Conservation (phyloP, 2,329 filamentous ascomycete species). For the Aureobasidium lini region DNA sequence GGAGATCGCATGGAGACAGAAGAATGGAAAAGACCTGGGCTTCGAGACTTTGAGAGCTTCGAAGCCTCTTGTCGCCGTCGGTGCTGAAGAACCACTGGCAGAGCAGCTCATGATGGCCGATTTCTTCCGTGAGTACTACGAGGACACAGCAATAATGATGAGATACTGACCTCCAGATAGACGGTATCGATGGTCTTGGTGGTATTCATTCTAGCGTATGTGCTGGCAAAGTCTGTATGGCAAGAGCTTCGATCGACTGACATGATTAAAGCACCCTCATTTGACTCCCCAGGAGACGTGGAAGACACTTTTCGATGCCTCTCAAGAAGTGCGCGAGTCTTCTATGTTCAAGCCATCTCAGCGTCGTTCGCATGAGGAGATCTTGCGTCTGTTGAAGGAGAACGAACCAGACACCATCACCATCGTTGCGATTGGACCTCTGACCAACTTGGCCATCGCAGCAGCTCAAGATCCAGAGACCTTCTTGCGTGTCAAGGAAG, state of each 20-base stretch:
- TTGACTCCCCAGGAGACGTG: slow-evolving; percentile 41
- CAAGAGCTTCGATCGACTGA: not conserved
- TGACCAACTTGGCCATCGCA: slow-evolving; percentile 89
- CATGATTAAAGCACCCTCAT: slow-evolving; percentile 37
- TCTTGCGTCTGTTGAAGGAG: slow-evolving; percentile 74
- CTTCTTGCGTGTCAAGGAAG: slow-evolving; percentile 80
- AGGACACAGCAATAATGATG: not conserved
- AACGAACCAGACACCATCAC: slow-evolving; percentile 78
- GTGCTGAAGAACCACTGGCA: slow-evolving; percentile 76
- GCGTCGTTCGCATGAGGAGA: slow-evolving; percentile 70
- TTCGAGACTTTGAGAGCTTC: slow-evolving; percentile 64
- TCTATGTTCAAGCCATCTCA: slow-evolving; percentile 67
- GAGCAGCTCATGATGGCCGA: slow-evolving; percentile 63
- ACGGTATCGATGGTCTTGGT: slow-evolving; percentile 42
- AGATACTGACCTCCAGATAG: slow-evolving; percentile 22
- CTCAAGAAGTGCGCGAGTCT: slow-evolving; percentile 25
- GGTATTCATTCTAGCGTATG: slow-evolving; percentile 41
- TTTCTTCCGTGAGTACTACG: slow-evolving; percentile 65
- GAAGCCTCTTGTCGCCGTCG: slow-evolving; percentile 71
- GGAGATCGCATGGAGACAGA: slow-evolving; percentile 75
- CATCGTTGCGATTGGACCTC: slow-evolving; percentile 81
- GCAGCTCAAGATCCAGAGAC: slow-evolving; percentile 82
- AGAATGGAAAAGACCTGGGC: slow-evolving; percentile 57
- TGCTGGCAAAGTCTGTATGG: not conserved
- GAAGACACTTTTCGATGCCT: slow-evolving; percentile 37